phyloP scores from a whole-genome alignment of 768 basidiomycete genomes.

The Austroboletus festivus region DNA sequence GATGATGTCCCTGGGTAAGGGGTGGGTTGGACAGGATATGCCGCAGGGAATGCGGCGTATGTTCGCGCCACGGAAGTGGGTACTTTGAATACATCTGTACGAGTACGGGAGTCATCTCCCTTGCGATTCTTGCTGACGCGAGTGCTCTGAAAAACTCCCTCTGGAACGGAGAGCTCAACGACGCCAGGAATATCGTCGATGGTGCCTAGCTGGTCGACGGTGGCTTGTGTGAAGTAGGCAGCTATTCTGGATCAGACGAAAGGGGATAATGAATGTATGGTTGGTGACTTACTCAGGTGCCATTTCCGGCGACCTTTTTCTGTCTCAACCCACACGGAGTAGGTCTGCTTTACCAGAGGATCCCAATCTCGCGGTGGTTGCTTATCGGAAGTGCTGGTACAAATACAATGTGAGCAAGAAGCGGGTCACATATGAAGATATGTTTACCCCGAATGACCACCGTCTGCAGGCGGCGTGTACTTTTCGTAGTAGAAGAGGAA shows the following conservation, averaged over 20 bases:
- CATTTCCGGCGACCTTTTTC: conserved; percentile 69
- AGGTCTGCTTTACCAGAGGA: conserved; percentile 78
- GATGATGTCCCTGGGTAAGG: conserved; percentile 23
- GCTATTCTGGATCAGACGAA: conserved; percentile 44
- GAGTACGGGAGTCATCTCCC: conserved; percentile 37
- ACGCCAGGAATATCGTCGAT: conserved; percentile 66
- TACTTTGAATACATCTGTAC: conserved; percentile 31
- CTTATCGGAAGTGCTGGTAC: conserved; percentile 39
- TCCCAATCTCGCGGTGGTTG: conserved; percentile 62
- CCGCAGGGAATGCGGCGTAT: conserved; percentile 41
- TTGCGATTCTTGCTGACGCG: conserved; percentile 50
- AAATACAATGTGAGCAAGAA: conserved; percentile 6
- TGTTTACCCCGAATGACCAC: conserved; percentile 41
- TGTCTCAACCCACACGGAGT: conserved; percentile 73
- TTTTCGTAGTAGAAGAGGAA: conserved; percentile 86
- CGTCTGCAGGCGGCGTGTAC: conserved; percentile 48
- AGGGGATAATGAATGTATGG: neutral
- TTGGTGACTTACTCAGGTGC: conserved; percentile 66
- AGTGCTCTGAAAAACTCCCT: conserved; percentile 68
- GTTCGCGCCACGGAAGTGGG: conserved; percentile 35
- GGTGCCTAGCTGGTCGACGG: conserved; percentile 66
- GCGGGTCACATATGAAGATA: neutral
- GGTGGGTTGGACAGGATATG: conserved; percentile 28
- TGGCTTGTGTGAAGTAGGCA: conserved; percentile 79
- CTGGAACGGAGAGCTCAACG: conserved; percentile 59